These are phyloP conservation scores for Sherardia arvensis DNA, from an alignment of 257 asterid species.

Conservation along the genomic window DNA sequence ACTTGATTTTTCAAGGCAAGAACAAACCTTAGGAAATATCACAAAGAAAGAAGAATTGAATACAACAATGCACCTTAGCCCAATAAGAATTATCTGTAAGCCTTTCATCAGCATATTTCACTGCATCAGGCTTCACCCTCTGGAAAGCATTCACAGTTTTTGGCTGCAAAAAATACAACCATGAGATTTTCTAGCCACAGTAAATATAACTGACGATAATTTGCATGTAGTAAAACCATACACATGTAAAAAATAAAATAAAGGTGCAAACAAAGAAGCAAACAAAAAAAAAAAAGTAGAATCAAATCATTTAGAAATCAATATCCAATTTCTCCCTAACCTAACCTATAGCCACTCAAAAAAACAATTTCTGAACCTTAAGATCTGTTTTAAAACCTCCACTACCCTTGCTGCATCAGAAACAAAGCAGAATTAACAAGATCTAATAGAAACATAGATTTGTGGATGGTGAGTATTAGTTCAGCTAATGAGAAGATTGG, in stretches of 20 bases:
- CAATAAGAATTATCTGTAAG: slow-evolving; percentile 95
- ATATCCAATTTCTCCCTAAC: background rate
- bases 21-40: background rate
- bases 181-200: background rate
- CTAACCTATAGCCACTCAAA: background rate
- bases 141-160: slow-evolving; percentile 55
- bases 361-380: background rate
- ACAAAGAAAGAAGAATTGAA: background rate
- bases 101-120: slow-evolving; percentile 45
- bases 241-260: no score
- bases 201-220: background rate
- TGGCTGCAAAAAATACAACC: slow-evolving; percentile 38
- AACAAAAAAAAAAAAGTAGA: background rate
- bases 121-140: slow-evolving; percentile 38
- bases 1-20: background rate
- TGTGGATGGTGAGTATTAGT: background rate
- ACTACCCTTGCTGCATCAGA: no score
- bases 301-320: no score
- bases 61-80: slow-evolving; percentile 65
- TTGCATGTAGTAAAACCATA: background rate
- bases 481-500: background rate
- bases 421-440: background rate
- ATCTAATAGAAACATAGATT: background rate
- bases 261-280: background rate
- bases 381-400: background rate